Base-by-base conservation (phyloP, 1,284 basidiomycete species). In the Pyrrhoderma noxium region DNA sequence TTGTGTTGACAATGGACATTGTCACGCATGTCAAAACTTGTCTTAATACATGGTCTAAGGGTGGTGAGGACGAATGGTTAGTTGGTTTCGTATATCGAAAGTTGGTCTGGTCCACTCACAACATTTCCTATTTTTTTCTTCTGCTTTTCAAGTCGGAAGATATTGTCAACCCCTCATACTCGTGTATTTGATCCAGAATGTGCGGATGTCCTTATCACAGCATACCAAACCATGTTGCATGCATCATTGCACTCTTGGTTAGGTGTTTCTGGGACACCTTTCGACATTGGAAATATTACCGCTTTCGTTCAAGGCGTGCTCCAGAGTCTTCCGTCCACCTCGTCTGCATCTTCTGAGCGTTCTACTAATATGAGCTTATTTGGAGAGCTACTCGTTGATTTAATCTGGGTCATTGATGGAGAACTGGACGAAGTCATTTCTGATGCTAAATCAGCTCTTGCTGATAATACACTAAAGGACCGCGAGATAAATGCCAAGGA, bases 391-490 rank as follows among this genome's bases (percentile, higher is more conserved):
- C 67, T 91, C 3, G 74, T 92, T 16, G 89, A 92, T 61, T 72
- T 85, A 59, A 69, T 89, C 39, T 92, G 89, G 89, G 74, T 85
- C 21, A 63, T 87, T 47, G 88, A 92, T 64, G 71, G 76, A 27
- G 79, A 84, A 57, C 64, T 91, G 53, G 88, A 91, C 53, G 87
- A 90, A 59, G 63, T 80, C 38, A 57, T 83, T 41, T 64, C 64
- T 7, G 83, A 87, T 58, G 73, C 74, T 38, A 84, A 77, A 18
- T 45, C 27, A 22, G 50, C 8, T 38, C 46, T 5, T 56, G 54
- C 21, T 8, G 55, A 53, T 13, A 39, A 43, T 36, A 56, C 45
- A 39, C 56, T 53, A 46, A 45, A 46, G 47, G 50, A 36, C 2
- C 41, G 50, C 8, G 23, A n/a, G 53, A 54, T 62, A 57, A 52